Conservation (phyloP, 192 early-diverging fungal genomes). For the Backusella psychrophila region DNA sequence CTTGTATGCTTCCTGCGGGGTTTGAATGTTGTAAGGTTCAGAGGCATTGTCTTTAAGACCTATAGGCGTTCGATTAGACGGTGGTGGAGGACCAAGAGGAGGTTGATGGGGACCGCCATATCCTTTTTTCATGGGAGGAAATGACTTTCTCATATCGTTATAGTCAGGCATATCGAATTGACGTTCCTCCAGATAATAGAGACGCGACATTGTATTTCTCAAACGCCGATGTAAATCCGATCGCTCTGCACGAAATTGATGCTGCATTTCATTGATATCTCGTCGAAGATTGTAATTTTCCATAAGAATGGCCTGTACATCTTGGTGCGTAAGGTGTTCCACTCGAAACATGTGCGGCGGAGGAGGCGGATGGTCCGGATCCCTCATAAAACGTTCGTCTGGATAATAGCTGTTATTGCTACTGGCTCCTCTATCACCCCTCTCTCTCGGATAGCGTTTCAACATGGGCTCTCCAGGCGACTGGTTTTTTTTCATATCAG, state of each 20-base stretch:
- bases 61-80: background rate
- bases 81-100: background rate
- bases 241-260: background rate
- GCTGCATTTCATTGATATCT: background rate
- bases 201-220: background rate
- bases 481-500: background rate
- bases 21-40: background rate
- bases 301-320: conserved; percentile 3
- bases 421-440: background rate
- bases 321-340: background rate
- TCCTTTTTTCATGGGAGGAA: background rate
- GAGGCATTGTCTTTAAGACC: background rate
- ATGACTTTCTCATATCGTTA: background rate
- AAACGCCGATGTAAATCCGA: conserved; percentile 3
- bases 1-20: background rate
- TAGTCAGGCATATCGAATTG: background rate
- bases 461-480: background rate
- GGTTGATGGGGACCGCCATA: background rate
- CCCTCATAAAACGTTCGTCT: background rate
- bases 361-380: background rate
- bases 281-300: background rate
- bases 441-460: background rate
- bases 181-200: background rate
- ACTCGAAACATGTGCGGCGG: background rate
- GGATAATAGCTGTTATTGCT: background rate